Conservation (phyloP, 75 land plant genomes). For the Picea sitchensis region DNA sequence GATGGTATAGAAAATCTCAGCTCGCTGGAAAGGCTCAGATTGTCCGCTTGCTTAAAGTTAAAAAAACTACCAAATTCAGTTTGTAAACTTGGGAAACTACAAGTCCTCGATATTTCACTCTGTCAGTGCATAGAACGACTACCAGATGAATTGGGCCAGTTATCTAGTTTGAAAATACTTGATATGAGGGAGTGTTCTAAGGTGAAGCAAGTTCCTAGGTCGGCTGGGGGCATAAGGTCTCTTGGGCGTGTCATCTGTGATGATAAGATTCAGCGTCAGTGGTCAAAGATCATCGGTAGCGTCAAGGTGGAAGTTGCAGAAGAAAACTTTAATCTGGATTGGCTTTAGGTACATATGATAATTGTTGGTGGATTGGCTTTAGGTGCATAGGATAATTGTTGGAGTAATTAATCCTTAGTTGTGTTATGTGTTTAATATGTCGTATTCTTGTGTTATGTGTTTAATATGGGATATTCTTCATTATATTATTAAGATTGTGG, state of each 20-base stretch:
- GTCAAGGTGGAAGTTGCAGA: constrained; percentile 35
- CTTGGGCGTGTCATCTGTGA: constrained; percentile 45
- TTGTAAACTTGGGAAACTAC: constrained; percentile 19
- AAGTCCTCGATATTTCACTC: constrained; percentile 50
- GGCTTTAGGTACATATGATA: constrained; percentile 19
- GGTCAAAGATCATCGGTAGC: constrained; percentile 13
- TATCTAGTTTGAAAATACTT: constrained; percentile 37
- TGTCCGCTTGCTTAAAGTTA: constrained; percentile 39
- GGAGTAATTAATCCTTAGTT: no score
- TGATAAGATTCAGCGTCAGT: constrained; percentile 24
- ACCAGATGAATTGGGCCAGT: constrained; percentile 34
- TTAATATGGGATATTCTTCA: no score
- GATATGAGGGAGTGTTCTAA: constrained; percentile 57
- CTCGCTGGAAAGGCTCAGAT: constrained; percentile 27
- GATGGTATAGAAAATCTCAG: constrained; percentile 24
- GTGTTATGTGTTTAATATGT: no score
- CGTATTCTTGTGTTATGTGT: no score
- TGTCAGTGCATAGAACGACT: constrained; percentile 34
- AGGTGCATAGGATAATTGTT: no score
- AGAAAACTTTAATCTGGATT: constrained; percentile 30
- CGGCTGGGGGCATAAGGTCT: constrained; percentile 13
- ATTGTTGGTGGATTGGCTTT: no score
- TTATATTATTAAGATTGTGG: no score
- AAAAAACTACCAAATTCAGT: constrained; percentile 36
- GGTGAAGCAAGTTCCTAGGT: constrained; percentile 30